Base-by-base conservation (phyloP, 495 filamentous ascomycete species). In the Penicillium ucsense region DNA sequence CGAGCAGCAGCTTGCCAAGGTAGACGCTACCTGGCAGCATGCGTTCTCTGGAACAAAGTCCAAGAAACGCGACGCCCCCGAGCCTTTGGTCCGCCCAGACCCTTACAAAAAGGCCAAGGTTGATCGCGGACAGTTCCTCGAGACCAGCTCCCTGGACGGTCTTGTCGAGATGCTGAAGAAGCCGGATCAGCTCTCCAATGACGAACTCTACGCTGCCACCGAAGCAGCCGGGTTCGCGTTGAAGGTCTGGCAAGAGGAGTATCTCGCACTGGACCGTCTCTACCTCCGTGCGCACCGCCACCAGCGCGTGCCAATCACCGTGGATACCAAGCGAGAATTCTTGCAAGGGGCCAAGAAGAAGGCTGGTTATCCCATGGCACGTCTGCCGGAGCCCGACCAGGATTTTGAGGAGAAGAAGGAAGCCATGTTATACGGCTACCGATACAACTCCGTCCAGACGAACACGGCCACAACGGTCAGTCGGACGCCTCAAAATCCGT, bases 211-310 rank as follows among this genome's bases (percentile, higher is more conserved):
- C 45, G 58, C 61, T 4, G 64, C 74, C 9, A 67, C 79, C 4
- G 68, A 75, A 31, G 76, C 78, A 42, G 71, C 73, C 3, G 74
- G 72, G 8, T 58, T 69, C 39, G 72, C 74, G 4, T 52, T 90
- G 45, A 65, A 68, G 36, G 63, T 65, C 4, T 82, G 80, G 69
- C 82, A 89, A 58, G 69, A 80, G 11, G 81, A 89, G 53, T 86
- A 74, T 54, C 55, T 79, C 8, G 70, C 70, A 10, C 72, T 89
- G 4, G 74, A 81, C 46, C 74, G 75, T 45, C 66, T 80, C 34
- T 65, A 75, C 12, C 75, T 76, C 65, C 45, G 59, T 63, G 53
- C 74, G 57, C 56, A 78, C 62, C 57, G 69, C 61, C 47, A 69
- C 46, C 43, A 56, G 7, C 54, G 56, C 10, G 43, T 36, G 30